Conservation (phyloP, 1,139 yeast species). For the Yamadazyma jaroonii region DNA sequence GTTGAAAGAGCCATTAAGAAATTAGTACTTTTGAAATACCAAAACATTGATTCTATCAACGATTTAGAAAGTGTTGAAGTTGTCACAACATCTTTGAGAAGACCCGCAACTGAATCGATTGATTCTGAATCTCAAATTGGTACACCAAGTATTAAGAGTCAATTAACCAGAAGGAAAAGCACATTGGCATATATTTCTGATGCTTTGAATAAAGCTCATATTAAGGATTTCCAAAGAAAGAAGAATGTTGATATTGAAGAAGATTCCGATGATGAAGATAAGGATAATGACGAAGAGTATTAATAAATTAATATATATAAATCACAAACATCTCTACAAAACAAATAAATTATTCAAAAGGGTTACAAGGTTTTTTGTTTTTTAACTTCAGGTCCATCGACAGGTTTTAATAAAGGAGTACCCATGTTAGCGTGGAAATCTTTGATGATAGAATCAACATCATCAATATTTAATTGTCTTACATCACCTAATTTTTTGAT, state of each 20-base stretch:
- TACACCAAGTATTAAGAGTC: constrained; percentile 4
- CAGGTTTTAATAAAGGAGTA: constrained; percentile 22
- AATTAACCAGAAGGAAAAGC: constrained; percentile 27
- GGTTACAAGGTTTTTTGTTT: constrained; percentile 1
- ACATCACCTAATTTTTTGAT: constrained; percentile 58
- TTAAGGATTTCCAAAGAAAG: constrained; percentile 82
- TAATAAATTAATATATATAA: background rate
- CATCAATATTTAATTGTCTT: constrained; percentile 46
- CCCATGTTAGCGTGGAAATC: constrained; percentile 39
- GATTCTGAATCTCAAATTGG: constrained; percentile 7
- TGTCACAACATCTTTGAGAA: constrained; percentile 14
- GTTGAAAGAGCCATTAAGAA: constrained; percentile 41
- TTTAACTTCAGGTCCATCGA: constrained; percentile 7
- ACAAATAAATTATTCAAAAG: background rate
- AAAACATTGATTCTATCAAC: background rate
- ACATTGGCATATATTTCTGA: constrained; percentile 49
- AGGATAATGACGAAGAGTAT: constrained; percentile 10
- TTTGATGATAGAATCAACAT: constrained; percentile 47
- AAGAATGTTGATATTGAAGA: constrained; percentile 32
- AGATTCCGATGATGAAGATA: constrained; percentile 42
- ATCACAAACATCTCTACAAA: background rate
- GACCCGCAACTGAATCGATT: constrained; percentile 10
- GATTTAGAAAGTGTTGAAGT: constrained; percentile 5
- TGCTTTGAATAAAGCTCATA: constrained; percentile 74
- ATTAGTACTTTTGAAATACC: constrained; percentile 36